Conservation (phyloP, 2,329 filamentous ascomycete genomes). For the Lachnellula subtilissima region DNA sequence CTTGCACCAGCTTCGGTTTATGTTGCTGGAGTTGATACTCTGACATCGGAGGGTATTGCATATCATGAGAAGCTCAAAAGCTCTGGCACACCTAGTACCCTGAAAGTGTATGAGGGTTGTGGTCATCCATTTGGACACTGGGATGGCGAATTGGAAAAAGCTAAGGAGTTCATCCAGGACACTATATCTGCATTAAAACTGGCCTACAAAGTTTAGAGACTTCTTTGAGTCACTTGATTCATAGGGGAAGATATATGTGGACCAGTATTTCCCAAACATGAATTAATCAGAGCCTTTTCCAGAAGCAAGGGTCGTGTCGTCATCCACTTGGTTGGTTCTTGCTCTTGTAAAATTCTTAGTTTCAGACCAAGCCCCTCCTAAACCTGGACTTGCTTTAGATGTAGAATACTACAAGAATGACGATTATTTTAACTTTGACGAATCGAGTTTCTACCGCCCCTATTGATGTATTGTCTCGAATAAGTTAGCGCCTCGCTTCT, state of each 20-base stretch:
- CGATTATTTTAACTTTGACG: too few relatives aligned
- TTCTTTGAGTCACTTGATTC: too few relatives aligned
- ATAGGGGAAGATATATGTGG: too few relatives aligned
- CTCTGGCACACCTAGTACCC: slow-evolving; percentile 30
- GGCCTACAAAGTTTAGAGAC: slow-evolving; percentile 3
- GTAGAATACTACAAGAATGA: too few relatives aligned
- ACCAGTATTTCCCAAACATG: too few relatives aligned
- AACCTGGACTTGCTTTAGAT: too few relatives aligned
- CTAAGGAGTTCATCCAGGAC: slow-evolving; percentile 32
- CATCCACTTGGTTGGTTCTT: too few relatives aligned
- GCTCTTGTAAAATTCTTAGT: too few relatives aligned
- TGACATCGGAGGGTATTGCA: slow-evolving; percentile 31
- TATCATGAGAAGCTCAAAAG: slow-evolving; percentile 32
- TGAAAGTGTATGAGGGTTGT: slow-evolving; percentile 35
- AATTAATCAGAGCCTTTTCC: too few relatives aligned
- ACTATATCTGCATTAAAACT: slow-evolving; percentile 22
- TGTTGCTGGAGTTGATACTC: slow-evolving; percentile 33
- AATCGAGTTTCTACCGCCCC: background rate
- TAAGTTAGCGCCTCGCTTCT: background rate
- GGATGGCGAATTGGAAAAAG: slow-evolving; percentile 32
- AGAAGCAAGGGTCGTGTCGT: too few relatives aligned
- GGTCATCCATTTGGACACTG: slow-evolving; percentile 35
- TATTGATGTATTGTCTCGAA: background rate
- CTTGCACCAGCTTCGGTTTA: slow-evolving; percentile 34
- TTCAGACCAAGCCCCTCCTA: too few relatives aligned